Base-by-base conservation (phyloP, 73 alveolate genomes). In the Urostyla sp. region DNA sequence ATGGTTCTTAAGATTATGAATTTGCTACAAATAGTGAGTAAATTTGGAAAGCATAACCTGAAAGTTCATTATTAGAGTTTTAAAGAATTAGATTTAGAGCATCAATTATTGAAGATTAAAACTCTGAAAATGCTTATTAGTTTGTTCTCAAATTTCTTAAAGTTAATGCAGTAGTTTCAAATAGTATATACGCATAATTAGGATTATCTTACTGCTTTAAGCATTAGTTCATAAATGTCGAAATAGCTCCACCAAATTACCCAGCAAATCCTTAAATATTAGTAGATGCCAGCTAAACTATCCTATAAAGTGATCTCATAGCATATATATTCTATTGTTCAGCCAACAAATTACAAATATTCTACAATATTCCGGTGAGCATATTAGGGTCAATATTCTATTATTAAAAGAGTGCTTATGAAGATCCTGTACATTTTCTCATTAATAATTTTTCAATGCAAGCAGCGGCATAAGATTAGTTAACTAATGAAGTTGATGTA, bases 381-480 rank as follows among this genome's bases (percentile, higher is more conserved):
- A 69, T 44, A 27, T 44, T 46, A 0, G 26, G 35, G 38, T 69
- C 83, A 69, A 46, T 27, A 49, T 44, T 69, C 16, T 69, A 27
- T 30, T n/a, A n/a, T n/a, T n/a, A n/a, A n/a, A n/a, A 54, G 83
- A 30, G 67, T 69, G 34, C 44, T 46, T 20, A 69, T 69, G 43
- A 49, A 5, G 53, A 38, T 53, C 7, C 26, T 4, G 59, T 54
- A 40, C 24, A 31, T 43, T 40, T 54, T 35, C 67, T 54, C 4
- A 56, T 34, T 34, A 75, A 35, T 18, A 77, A 69, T 46, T 77
- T 77, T 60, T 77, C 89, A 23, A 77, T 58, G 20, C 80, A 43
- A 11, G 81, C 89, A 44, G 89, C 89, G 11, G 89, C 80, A 51
- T 77, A 77, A 30, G 89, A 77, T n/a, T 69, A 23, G 53, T 69